Evolutionary conservation across 768 basidiomycete genomes (phyloP).

Genomic region (Pleurotus djamor): DNA sequence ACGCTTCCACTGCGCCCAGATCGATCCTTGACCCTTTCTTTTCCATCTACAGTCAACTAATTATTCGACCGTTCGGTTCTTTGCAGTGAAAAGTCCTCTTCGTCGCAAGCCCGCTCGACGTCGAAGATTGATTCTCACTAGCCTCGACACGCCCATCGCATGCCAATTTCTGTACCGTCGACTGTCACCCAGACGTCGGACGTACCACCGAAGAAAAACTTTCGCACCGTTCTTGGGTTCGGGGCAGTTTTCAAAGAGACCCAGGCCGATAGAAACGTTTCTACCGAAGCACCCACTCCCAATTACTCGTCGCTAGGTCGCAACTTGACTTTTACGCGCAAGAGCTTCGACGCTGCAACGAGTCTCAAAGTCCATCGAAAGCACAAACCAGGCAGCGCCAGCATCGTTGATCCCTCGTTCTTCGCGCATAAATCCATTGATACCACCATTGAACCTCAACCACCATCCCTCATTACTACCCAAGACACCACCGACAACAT

Average conservation of each 20-base stretch:
- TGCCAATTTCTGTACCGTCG: conserved; percentile 12
- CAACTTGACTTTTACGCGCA: conserved; percentile 29
- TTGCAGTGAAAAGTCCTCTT: conserved; percentile 1
- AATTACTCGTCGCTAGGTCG: conserved; percentile 21
- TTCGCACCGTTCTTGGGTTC: conserved; percentile 48
- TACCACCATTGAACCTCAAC: conserved; percentile 2
- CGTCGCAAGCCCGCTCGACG: background rate
- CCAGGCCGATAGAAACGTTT: conserved; percentile 30
- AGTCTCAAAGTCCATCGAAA: conserved; percentile 31
- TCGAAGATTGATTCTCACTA: background rate
- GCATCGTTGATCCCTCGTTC: conserved; percentile 38
- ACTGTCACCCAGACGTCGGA: conserved; percentile 11
- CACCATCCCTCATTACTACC: conserved; percentile 12
- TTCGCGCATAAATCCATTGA: conserved; percentile 31
- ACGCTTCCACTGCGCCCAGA: conserved; percentile 5
- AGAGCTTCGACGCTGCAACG: conserved; percentile 42
- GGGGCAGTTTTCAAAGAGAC: conserved; percentile 29
- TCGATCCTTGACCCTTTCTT: conserved; percentile 4
- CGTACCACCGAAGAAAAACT: conserved; percentile 37
- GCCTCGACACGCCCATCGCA: conserved; percentile 7
- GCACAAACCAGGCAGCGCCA: conserved; percentile 27
- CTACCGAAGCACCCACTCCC: conserved; percentile 21
- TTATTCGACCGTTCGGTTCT: background rate
- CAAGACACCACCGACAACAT: conserved; percentile 30
- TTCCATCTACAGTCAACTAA: conserved; percentile 5